Evolutionary conservation across 306 rosid genomes (phyloP), one percentile per base, ranked within the genome.

Genomic region (Vicia faba): DNA sequence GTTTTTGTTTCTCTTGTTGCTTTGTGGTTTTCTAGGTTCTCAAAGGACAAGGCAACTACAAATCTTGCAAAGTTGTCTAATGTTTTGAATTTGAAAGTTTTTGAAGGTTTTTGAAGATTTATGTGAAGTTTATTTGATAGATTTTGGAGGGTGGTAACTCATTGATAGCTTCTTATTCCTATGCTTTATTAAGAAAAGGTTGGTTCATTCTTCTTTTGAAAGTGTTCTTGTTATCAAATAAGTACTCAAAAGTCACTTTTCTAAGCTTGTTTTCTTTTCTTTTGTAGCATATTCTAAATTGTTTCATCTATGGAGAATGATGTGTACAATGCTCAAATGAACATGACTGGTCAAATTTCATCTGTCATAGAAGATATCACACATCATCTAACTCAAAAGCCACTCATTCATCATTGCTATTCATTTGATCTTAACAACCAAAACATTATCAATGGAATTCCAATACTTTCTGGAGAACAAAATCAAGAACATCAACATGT

Each of bases 381-480:
- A 20, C 89, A 69, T 4, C 71, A 77, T 66, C 7, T 73, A n/a
- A 61, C 78, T 2, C 76, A 75, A 46, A 80, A 83, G 82, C 80
- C 95, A 14, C 79, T 85, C 44, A 64, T 70, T 18, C 83, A 78
- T 50, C 83, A 78, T 50, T 72, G 84, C 58, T 66, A 73, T 76
- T 60, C 82, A 59, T 73, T 81, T 75, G 85, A 85, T 70, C 84
- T 72, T 71, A 82, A 85, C 48, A 62, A 78, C 38, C 84, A 70
- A 56, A 79, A 50, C 29, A 68, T 78, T 36, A 71, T 66, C 40
- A 66, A 73, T 58, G 85, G 83, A 54, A 74, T 83, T 62, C 88
- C 89, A 6, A 58, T 80, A 70, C 82, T 78, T 75, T 71, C 83
- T 11, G 57, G 55, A 41, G 63, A 77, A 23, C 84, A 75, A 26